phyloP scores from a whole-genome alignment of 352 stramenopile species.

The Pythium sp. region DNA sequence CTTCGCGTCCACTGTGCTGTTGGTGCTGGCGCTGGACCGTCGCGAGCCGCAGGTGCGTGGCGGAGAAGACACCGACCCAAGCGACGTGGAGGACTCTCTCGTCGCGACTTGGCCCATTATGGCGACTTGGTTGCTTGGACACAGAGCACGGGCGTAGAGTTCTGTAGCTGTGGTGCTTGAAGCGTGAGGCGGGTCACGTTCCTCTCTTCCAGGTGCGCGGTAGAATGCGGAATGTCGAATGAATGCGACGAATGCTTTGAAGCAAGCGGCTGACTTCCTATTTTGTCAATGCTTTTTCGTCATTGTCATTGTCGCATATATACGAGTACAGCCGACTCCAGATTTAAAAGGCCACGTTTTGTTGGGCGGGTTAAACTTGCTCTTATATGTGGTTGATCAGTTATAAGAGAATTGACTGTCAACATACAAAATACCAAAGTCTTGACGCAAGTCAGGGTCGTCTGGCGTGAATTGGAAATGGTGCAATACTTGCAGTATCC shows the following conservation, averaged over 20 bases:
- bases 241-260: background rate
- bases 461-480: too few species aligned
- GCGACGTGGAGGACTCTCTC: conserved; percentile 3
- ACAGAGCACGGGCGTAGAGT: too few species aligned
- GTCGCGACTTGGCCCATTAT: conserved; percentile 8
- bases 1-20: background rate
- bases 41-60: background rate
- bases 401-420: too few species aligned
- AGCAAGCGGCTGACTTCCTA: background rate
- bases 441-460: too few species aligned
- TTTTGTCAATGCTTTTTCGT: background rate
- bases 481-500: too few species aligned
- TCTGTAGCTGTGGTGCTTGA: too few species aligned
- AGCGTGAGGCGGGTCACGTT: background rate
- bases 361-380: too few species aligned
- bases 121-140: background rate
- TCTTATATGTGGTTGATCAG: too few species aligned
- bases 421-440: too few species aligned
- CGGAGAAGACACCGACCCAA: conserved; percentile 4
- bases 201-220: background rate
- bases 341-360: too few species aligned
- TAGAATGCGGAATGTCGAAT: background rate
- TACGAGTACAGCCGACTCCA: too few species aligned
- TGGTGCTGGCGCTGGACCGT: background rate
- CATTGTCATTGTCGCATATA: too few species aligned